These are phyloP conservation scores for Pholiota molesta DNA, from an alignment of 768 basidiomycete species.

Conservation along the genomic window DNA sequence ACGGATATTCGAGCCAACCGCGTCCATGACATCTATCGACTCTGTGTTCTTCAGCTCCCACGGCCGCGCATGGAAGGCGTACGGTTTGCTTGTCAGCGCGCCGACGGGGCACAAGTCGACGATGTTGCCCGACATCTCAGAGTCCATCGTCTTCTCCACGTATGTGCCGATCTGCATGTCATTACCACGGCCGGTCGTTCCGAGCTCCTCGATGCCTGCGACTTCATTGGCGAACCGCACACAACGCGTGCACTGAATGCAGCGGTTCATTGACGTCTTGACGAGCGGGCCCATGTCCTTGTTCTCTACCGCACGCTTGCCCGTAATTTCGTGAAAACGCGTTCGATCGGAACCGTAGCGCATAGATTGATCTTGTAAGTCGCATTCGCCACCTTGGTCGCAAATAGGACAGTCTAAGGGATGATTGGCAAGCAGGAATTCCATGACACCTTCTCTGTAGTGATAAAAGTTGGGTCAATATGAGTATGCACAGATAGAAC, in stretches of 20 bases:
- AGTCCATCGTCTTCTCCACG: constrained; percentile 96
- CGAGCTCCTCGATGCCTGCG: constrained; percentile 96
- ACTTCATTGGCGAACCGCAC: constrained; percentile 99
- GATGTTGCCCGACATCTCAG: constrained; percentile 96
- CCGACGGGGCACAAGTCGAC: constrained; percentile 98
- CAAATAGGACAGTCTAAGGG: constrained; percentile 99
- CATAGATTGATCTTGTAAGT: constrained; percentile 99
- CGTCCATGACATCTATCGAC: constrained; percentile 93
- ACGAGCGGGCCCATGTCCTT: constrained; percentile 98
- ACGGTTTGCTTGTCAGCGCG: constrained; percentile 97
- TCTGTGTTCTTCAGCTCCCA: constrained; percentile 99
- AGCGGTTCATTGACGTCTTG: constrained; percentile 98
- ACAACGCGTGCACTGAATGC: constrained; percentile 99
- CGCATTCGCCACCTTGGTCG: constrained; percentile 98
- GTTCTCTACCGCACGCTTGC: constrained; percentile 97
- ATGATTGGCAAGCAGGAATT: constrained; percentile 96
- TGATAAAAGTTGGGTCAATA: constrained; percentile 3
- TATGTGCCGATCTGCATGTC: constrained; percentile 99
- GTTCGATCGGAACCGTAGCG: constrained; percentile 97
- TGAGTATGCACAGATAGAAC: neutral
- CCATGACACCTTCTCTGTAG: constrained; percentile 95
- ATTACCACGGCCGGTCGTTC: constrained; percentile 96
- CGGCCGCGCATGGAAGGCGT: constrained; percentile 95
- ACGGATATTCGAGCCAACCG: constrained; percentile 94
- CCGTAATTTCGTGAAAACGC: constrained; percentile 97